A percentile compares a stretch with the other conserved stretches of the same genome.
Conservation (phyloP, 2,329 filamentous ascomycete genomes). For the Teratosphaeria pseudoeucalypti region DNA sequence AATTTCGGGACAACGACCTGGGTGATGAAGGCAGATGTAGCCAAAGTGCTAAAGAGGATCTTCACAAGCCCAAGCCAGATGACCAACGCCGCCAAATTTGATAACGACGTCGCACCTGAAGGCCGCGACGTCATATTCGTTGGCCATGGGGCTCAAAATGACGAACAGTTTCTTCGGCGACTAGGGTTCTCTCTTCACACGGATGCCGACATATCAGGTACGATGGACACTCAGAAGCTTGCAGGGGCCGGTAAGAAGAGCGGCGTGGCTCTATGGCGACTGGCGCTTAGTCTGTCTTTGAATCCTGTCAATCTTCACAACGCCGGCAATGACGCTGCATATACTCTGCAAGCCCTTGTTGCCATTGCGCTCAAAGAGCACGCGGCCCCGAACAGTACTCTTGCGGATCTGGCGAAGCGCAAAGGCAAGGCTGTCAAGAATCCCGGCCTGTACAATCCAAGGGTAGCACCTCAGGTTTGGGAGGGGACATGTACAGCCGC, state of each 20-base stretch:
- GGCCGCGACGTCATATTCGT: slow-evolving; percentile 16
- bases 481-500: not conserved
- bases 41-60: slow-evolving; percentile 5
- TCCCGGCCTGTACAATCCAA: not conserved
- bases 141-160: slow-evolving; percentile 15
- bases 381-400: slow-evolving; percentile 3
- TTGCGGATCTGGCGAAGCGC: not conserved
- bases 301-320: slow-evolving; percentile 17
- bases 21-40: slow-evolving; percentile 7
- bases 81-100: slow-evolving; percentile 3
- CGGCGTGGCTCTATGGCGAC: slow-evolving; percentile 5
- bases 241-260: slow-evolving; percentile 11
- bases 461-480: not conserved
- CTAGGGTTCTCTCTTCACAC: slow-evolving; percentile 7
- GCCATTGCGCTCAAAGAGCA: slow-evolving; percentile 12
- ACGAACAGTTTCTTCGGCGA: slow-evolving; percentile 10
- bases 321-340: slow-evolving; percentile 22
- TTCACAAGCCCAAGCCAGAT: slow-evolving; percentile 7
- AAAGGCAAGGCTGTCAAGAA: not conserved
- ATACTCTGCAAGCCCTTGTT: slow-evolving; percentile 16
- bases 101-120: not conserved
- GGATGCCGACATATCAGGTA: slow-evolving; percentile 6
- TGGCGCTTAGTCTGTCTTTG: slow-evolving; percentile 7
- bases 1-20: slow-evolving; percentile 16
- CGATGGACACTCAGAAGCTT: slow-evolving; percentile 14